phyloP scores from a whole-genome alignment of 2,329 filamentous ascomycete genomes.

The Gliomastix tumulicola region DNA sequence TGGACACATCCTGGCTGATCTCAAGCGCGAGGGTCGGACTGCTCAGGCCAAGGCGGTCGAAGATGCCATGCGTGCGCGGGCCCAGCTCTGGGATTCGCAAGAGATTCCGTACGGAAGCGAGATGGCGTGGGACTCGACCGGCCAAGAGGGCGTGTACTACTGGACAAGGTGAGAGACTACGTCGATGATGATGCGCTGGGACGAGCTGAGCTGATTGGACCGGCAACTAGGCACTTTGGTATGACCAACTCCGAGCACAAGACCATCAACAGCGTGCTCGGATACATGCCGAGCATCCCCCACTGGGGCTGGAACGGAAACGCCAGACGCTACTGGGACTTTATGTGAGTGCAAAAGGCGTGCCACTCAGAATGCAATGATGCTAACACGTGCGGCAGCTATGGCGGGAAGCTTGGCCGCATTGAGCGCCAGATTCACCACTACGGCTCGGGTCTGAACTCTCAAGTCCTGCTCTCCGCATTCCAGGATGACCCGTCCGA shows the following conservation, averaged over 20 bases:
- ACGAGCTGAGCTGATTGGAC: not conserved
- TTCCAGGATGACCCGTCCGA: constrained; percentile 39
- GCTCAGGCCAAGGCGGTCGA: constrained; percentile 31
- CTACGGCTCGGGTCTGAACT: constrained; percentile 53
- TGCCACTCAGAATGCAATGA: not conserved
- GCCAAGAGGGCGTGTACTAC: constrained; percentile 54
- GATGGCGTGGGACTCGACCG: constrained; percentile 57
- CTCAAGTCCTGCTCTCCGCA: constrained; percentile 43
- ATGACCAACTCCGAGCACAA: constrained; percentile 36
- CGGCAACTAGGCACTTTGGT: constrained; percentile 35
- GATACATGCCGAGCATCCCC: constrained; percentile 48
- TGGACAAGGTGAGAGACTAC: constrained; percentile 40
- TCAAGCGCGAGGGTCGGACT: constrained; percentile 36
- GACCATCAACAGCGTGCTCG: constrained; percentile 44
- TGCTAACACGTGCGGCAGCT: constrained; percentile 14
- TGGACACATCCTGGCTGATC: constrained; percentile 42
- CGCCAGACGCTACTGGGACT: constrained; percentile 54
- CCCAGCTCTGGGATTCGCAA: constrained; percentile 39
- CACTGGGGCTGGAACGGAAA: constrained; percentile 61
- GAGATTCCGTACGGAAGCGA: constrained; percentile 51
- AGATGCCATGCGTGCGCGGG: constrained; percentile 38
- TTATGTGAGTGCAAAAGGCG: constrained; percentile 29
- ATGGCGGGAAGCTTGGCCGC: constrained; percentile 30
- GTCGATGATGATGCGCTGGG: not conserved
- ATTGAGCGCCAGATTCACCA: constrained; percentile 46